A percentile compares a stretch with the other conserved stretches of the same genome.
These are phyloP conservation scores for Ceratonia siliqua DNA, from an alignment of 306 rosid genomes.

Conservation along the genomic window DNA sequence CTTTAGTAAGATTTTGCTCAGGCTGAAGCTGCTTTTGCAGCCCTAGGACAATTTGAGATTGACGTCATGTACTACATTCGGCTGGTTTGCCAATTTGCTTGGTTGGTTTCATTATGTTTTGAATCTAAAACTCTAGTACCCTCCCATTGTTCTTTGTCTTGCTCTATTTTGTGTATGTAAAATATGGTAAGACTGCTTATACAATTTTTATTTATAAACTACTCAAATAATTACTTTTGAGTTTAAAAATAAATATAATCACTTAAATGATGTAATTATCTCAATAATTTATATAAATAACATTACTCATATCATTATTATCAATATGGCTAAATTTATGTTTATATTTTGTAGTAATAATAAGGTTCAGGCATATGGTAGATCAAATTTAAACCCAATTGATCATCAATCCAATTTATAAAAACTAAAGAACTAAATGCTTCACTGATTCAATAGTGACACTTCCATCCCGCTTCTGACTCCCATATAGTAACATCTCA, in stretches of 20 bases:
- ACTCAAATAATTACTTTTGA: no score
- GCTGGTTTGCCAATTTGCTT: background rate
- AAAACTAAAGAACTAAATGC: background rate
- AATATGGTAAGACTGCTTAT: no score
- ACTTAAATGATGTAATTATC: no score
- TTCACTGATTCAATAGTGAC: background rate
- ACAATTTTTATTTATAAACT: no score
- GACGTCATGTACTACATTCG: constrained; percentile 21
- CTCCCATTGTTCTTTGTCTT: no score
- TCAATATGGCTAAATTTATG: no score
- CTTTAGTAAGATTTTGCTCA: constrained; percentile 9
- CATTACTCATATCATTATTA: no score
- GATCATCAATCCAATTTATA: background rate
- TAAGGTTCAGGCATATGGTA: no score
- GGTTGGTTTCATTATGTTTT: background rate
- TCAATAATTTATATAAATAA: no score
- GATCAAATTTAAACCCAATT: background rate
- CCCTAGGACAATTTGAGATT: background rate
- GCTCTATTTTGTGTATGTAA: no score
- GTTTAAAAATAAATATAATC: no score
- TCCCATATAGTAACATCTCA: background rate
- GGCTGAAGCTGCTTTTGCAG: constrained; percentile 29
- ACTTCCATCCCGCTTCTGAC: background rate
- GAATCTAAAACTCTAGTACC: background rate
- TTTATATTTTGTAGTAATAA: no score